Base-by-base conservation (phyloP, 1,284 basidiomycete species). In the Tilletia indica region DNA sequence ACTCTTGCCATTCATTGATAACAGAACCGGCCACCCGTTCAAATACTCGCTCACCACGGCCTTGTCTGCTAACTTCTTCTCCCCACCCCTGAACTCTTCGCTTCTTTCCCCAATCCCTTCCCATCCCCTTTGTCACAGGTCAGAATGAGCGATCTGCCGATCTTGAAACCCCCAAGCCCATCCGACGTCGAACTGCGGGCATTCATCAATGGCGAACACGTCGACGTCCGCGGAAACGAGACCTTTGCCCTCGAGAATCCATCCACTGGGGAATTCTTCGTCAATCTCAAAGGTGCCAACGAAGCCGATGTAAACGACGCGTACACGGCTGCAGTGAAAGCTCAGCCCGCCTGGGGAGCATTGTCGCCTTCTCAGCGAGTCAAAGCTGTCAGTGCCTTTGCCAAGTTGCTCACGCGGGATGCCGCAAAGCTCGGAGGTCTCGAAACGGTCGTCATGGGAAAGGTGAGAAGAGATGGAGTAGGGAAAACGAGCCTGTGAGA, bases 401-500 rank as follows among this genome's bases (percentile, higher is more conserved):
- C 51, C 11, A 6, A 19, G n/a, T 54, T 54, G 51, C 51, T 54
- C 9, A 54, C 51, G 8, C 9, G 51, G 31, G 51, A 54, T n/a
- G 51, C 51, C n/a, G 51, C 16, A n/a, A 19, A 25, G n/a, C 51
- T 54, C 19, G 51, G 11, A 25, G n/a, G 3, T 8, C 51, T 54
- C 8, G 51, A 54, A 4, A 54, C 51, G 3, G 51, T 54, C 31
- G 51, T 54, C 0, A 54, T 25, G n/a, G 51, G 51, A 19, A 54
- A 54, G 51, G 51, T 54, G 51, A 54, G 51, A 19, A 54, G 51
- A 54, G 51, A 54, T 14, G 48, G n/a, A 31, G 25, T 31, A 31
- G 25, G 25, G 25, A 31, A 31, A 31, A 31, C 25, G 25, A 31
- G 25, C 25, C 25, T 31, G 25, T 31, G 25, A 31, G 1, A 31